Conservation (phyloP, 1,284 basidiomycete species). For the Cryptococcus hybrid region DNA sequence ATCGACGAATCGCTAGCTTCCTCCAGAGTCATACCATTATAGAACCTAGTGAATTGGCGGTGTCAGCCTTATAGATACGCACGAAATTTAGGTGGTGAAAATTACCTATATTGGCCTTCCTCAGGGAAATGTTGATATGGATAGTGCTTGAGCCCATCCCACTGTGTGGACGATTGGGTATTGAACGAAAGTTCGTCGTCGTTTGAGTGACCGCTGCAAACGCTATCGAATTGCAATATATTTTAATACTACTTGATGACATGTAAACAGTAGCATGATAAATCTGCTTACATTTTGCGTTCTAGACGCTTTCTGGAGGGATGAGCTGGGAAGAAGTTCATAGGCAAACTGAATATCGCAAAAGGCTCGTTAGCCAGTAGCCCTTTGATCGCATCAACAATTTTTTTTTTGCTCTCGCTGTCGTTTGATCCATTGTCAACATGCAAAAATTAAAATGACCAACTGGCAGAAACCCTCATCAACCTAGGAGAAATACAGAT, state of each 20-base stretch:
- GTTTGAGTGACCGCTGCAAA: slow-evolving; percentile 19
- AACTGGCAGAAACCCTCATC: no score
- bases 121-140: slow-evolving; percentile 30
- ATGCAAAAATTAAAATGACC: no score
- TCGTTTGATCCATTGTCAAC: no score
- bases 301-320: neutral
- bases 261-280: no score
- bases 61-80: slow-evolving; percentile 27
- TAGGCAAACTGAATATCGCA: neutral
- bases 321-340: neutral
- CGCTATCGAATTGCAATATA: slow-evolving; percentile 2
- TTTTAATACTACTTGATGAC: neutral
- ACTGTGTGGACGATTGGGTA: slow-evolving; percentile 49
- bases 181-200: slow-evolving; percentile 47
- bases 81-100: slow-evolving; percentile 16
- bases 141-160: slow-evolving; percentile 49
- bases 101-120: slow-evolving; percentile 21
- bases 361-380: no score
- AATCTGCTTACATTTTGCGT: neutral
- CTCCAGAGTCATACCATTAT: slow-evolving; percentile 16
- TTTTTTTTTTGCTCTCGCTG: no score
- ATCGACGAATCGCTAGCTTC: slow-evolving; percentile 19
- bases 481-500: no score
- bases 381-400: no score
- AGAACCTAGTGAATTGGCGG: neutral